Conservation (phyloP, 2,329 filamentous ascomycete genomes). For the Xylaria arbuscula region DNA sequence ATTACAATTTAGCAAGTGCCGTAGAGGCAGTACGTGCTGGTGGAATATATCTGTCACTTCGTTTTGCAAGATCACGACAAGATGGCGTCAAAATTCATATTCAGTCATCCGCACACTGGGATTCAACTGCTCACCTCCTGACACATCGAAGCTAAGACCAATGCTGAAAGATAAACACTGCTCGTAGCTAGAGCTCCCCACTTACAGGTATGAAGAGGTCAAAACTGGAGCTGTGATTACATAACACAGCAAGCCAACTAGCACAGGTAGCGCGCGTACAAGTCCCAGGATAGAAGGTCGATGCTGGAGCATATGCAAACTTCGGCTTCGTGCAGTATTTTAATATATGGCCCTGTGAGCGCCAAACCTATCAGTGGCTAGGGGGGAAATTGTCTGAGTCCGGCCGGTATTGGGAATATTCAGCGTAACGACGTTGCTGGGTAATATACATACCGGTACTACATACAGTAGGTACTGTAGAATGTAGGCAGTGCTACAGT, state of each 20-base stretch:
- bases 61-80: conserved; percentile 5
- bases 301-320: conserved; percentile 27
- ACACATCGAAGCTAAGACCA: neutral
- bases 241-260: neutral
- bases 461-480: neutral
- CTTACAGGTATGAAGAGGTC: conserved; percentile 22
- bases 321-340: conserved; percentile 4
- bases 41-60: neutral
- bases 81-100: neutral
- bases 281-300: conserved; percentile 17
- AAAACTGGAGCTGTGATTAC: conserved; percentile 32
- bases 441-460: neutral
- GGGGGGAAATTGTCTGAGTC: neutral
- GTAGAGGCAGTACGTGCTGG: neutral
- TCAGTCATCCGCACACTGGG: neutral
- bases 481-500: conserved; percentile 5
- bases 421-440: neutral
- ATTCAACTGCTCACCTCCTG: neutral
- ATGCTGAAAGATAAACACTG: neutral
- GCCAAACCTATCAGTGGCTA: neutral
- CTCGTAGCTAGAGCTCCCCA: neutral
- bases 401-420: neutral
- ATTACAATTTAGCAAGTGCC: neutral
- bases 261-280: neutral
- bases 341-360: neutral